Evolutionary conservation across 73 alveolate species (phyloP).

Genomic region (Paramecium caudatum): DNA sequence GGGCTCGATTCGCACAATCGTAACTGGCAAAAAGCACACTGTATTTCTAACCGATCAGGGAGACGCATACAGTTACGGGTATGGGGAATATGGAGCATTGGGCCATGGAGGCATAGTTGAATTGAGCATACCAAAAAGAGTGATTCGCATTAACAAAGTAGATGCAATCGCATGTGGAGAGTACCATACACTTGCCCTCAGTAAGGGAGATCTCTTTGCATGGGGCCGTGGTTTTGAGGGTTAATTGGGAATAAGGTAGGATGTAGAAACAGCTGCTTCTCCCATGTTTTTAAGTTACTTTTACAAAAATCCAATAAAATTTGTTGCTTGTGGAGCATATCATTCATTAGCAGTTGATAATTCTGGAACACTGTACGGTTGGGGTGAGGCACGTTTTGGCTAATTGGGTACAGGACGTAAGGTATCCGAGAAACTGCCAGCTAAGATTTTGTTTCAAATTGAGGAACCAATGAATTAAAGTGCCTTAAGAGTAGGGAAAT

Average conservation of each 20-base stretch:
- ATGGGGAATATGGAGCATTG: slow-evolving; percentile 93
- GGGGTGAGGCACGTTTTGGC: slow-evolving; percentile 99
- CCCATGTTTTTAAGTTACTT: slow-evolving; percentile 95
- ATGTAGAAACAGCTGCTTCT: slow-evolving; percentile 93
- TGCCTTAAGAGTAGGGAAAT: slow-evolving; percentile 59
- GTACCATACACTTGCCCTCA: slow-evolving; percentile 95
- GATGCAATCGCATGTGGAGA: slow-evolving; percentile 98
- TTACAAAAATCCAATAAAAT: slow-evolving; percentile 92
- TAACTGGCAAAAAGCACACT: slow-evolving; percentile 75
- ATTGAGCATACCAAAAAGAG: slow-evolving; percentile 83
- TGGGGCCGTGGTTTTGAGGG: slow-evolving; percentile 99
- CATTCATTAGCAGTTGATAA: slow-evolving; percentile 95
- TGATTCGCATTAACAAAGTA: slow-evolving; percentile 91
- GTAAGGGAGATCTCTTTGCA: slow-evolving; percentile 97
- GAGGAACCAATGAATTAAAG: slow-evolving; percentile 20
- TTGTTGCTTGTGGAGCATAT: slow-evolving; percentile 96
- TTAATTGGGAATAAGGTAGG: slow-evolving; percentile 96
- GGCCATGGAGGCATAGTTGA: slow-evolving; percentile 98
- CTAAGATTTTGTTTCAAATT: slow-evolving; percentile 33
- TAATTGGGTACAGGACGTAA: slow-evolving; percentile 95
- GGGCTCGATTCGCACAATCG: slow-evolving; percentile 69
- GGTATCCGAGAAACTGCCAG: slow-evolving; percentile 89
- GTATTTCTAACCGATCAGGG: slow-evolving; percentile 89
- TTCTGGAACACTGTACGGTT: slow-evolving; percentile 93
- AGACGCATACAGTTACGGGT: slow-evolving; percentile 93